Base-by-base conservation (phyloP, 257 asterid genomes). In the Solanum chmielewskii region DNA sequence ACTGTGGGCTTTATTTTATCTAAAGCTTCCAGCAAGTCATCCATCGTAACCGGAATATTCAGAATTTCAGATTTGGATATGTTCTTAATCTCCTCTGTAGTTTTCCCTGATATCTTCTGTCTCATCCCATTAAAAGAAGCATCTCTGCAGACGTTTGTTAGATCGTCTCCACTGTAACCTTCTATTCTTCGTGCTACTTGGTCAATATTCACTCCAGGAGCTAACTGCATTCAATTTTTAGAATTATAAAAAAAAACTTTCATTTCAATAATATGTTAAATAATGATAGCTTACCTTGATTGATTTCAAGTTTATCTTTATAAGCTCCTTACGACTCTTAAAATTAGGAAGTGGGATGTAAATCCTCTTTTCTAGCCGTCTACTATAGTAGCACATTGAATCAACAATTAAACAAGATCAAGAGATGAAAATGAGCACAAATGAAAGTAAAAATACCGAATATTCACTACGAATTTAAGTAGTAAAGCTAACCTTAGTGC, bases 51-150 rank as follows among this genome's bases (percentile, higher is more conserved):
- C 5, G 35, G 35, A 33, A 33, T 33, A 33, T 33, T 33, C 35
- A 33, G 35, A 33, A 33, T 3, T 33, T 33, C 35, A 3, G 35
- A 33, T 33, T 33, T 3, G 35, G 35, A 33, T 0, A 33, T 33
- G 35, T 33, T 33, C 35, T 33, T 33, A 33, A 33, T 33, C 35
- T 33, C 35, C 35, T 33, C 5, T 33, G 35, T 33, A 33, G 35
- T 33, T 90, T 93, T 94, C 35, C 96, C 95, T 7, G 95, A 96
- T 86, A 94, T 93, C 92, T 92, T 92, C 37, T 93, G 93, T 86
- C 97, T 93, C 98, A 94, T 95, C 42, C 98, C 96, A 84, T 96
- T 96, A 85, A 96, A 35, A 62, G 98, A 96, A 76, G 98, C 98
- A 70, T 96, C 98, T 4, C 98, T 91, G 56, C 98, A 94, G 74